A percentile compares a stretch with the other conserved stretches of the same genome.
Conservation (phyloP, 306 rosid genomes). For the Lathyrus tuberosus region DNA sequence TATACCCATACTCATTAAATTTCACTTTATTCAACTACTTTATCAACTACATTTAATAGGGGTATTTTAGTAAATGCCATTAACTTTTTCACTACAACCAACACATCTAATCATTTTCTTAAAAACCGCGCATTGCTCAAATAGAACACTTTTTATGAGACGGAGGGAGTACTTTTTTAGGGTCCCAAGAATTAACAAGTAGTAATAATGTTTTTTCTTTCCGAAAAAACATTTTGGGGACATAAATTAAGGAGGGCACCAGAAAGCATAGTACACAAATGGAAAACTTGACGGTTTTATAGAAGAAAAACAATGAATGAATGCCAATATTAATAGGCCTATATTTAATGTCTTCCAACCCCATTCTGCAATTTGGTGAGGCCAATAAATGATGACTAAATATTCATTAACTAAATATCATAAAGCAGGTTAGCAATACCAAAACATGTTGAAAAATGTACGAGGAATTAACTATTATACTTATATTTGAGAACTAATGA, state of each 20-base stretch:
- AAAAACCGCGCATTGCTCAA: too few species aligned
- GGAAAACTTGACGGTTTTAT: background rate
- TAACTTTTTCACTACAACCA: too few species aligned
- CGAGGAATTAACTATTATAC: too few species aligned
- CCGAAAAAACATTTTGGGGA: background rate
- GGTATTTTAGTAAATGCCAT: too few species aligned
- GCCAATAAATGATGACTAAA: slow-evolving; percentile 26
- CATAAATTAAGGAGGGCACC: background rate
- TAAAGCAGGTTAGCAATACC: background rate
- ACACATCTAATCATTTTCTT: too few species aligned
- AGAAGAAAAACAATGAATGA: background rate
- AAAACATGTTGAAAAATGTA: background rate
- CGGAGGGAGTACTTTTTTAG: too few species aligned
- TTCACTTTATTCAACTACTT: too few species aligned
- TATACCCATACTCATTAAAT: too few species aligned
- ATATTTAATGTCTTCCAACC: background rate
- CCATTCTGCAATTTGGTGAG: slow-evolving; percentile 25
- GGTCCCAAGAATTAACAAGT: too few species aligned
- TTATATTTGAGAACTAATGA: background rate
- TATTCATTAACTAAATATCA: background rate
- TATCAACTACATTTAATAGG: too few species aligned
- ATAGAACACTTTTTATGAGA: too few species aligned
- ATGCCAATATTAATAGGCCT: background rate
- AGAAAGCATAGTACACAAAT: background rate
- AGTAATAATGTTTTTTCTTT: too few species aligned